A percentile compares a stretch with the other conserved stretches of the same genome.
Evolutionary conservation across 2,329 filamentous ascomycete species (phyloP).

Genomic region (Fusarium sarcochroum): DNA sequence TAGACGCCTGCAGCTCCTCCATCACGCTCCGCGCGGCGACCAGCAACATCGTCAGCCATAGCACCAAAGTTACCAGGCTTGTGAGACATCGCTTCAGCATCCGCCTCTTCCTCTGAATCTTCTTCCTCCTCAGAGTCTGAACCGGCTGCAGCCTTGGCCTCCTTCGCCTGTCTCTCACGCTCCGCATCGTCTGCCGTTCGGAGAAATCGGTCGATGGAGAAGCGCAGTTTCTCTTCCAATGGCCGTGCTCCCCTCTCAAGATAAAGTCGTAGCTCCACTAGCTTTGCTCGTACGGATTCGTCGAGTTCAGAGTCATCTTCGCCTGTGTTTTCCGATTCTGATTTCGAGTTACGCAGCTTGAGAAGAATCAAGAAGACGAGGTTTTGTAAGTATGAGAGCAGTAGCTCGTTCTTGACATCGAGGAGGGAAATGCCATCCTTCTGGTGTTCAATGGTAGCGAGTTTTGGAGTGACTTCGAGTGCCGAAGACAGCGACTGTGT

Average conservation of each 20-base stretch:
- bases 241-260: conserved; percentile 93
- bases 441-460: conserved; percentile 76
- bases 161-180: conserved; percentile 57
- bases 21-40: conserved; percentile 47
- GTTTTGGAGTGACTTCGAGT: conserved; percentile 75
- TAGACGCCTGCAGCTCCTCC: conserved; percentile 78
- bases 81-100: conserved; percentile 48
- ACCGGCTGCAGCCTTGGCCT: conserved; percentile 46
- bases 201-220: conserved; percentile 95
- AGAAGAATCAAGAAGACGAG: conserved; percentile 89
- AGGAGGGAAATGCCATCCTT: conserved; percentile 93
- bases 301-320: conserved; percentile 66
- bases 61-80: conserved; percentile 48
- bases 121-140: conserved; percentile 51
- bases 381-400: conserved; percentile 95
- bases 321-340: conserved; percentile 45
- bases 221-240: conserved; percentile 89
- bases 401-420: conserved; percentile 96
- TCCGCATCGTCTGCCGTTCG: conserved; percentile 85
- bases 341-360: conserved; percentile 75
- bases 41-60: conserved; percentile 53
- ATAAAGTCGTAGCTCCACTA: conserved; percentile 93
- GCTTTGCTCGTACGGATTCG: conserved; percentile 80
- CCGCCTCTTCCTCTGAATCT: conserved; percentile 56
- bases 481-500: conserved; percentile 73